A percentile compares a stretch with the other conserved stretches of the same genome.
Conservation (phyloP, 805 yeast species). For the Kregervanrija pseudodelftensis region DNA sequence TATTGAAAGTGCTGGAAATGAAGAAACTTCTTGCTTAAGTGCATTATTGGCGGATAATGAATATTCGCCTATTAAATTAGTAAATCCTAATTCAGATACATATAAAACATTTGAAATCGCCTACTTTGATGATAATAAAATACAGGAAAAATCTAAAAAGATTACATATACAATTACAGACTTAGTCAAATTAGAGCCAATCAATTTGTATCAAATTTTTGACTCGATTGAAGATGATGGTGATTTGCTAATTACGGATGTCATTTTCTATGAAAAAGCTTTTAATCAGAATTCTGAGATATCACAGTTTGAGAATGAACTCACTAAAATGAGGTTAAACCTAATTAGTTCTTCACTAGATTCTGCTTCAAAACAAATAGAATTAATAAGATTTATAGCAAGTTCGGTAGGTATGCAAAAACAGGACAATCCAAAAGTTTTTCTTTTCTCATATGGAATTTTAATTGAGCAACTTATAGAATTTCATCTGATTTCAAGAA, state of each 20-base stretch:
- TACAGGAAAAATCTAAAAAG: not conserved
- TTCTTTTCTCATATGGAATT: slow-evolving; percentile 30
- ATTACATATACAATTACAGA: slow-evolving; percentile 12
- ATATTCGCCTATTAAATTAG: too few relatives aligned
- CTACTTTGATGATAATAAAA: too few relatives aligned
- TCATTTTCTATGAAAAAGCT: slow-evolving; percentile 13
- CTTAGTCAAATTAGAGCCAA: slow-evolving; percentile 14
- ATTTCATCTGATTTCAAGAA: slow-evolving; percentile 28
- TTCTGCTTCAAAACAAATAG: slow-evolving; percentile 22
- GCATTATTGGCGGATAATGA: too few relatives aligned
- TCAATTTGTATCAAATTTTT: slow-evolving; percentile 9
- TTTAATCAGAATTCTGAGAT: slow-evolving; percentile 2
- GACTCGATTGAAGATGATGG: slow-evolving; percentile 12
- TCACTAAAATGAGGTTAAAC: slow-evolving; percentile 15
- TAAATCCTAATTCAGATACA: too few relatives aligned
- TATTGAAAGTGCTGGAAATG: too few relatives aligned
- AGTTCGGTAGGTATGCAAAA: slow-evolving; percentile 26
- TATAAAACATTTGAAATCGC: too few relatives aligned
- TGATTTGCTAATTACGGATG: slow-evolving; percentile 15
- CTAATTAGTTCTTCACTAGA: slow-evolving; percentile 16
- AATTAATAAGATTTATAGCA: slow-evolving; percentile 26
- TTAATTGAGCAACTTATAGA: slow-evolving; percentile 36
- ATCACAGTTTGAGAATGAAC: slow-evolving; percentile 14
- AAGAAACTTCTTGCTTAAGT: too few relatives aligned
- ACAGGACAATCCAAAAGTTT: slow-evolving; percentile 31